These are phyloP conservation scores for Pogostemon cablin DNA, from an alignment of 257 asterid species.

Conservation along the genomic window DNA sequence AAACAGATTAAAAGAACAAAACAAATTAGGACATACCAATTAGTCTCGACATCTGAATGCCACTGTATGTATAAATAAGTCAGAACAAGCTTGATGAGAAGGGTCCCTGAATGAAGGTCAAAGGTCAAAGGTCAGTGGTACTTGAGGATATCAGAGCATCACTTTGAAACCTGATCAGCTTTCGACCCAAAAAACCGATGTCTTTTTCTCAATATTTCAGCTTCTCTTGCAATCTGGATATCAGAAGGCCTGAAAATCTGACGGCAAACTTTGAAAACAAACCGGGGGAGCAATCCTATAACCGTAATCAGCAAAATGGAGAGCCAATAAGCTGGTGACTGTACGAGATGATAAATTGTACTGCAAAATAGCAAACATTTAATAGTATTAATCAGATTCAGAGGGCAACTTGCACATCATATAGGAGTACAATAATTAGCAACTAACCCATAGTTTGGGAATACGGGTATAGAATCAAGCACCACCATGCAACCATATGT, in stretches of 20 bases:
- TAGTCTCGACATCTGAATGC: conserved; percentile 29
- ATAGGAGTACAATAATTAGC: conserved; percentile 16
- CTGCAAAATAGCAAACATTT: conserved; percentile 53
- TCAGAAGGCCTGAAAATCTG: conserved; percentile 92
- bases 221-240: conserved; percentile 95
- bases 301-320: conserved; percentile 73
- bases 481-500: conserved; percentile 62
- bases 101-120: conserved; percentile 31
- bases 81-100: conserved; percentile 23
- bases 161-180: conserved; percentile 52
- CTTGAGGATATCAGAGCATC: conserved; percentile 36
- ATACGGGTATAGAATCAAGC: conserved; percentile 75
- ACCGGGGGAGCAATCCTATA: conserved; percentile 92
- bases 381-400: conserved; percentile 20
- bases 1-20: not conserved
- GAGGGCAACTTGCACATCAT: not conserved
- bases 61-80: no score
- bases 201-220: conserved; percentile 69
- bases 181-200: conserved; percentile 46
- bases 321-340: conserved; percentile 84
- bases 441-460: conserved; percentile 89
- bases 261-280: conserved; percentile 63
- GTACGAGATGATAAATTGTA: conserved; percentile 79
- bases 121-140: conserved; percentile 27
- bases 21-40: conserved; percentile 36